phyloP scores from a whole-genome alignment of 805 yeast genomes.

The Metschnikowia arizonensis region DNA sequence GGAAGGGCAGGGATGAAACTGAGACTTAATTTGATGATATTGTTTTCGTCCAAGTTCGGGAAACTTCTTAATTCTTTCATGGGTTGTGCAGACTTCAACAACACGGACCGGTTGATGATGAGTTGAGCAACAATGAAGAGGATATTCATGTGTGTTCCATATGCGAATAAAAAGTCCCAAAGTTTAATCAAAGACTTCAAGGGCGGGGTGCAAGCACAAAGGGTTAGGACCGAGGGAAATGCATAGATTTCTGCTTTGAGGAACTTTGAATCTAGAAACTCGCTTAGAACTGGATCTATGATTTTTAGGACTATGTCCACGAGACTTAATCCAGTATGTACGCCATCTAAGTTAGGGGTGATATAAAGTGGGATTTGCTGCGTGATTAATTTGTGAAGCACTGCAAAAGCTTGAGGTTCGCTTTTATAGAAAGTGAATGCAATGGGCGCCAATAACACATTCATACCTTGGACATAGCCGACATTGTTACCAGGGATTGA shows the following conservation, averaged over 20 bases:
- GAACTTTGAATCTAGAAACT: slow-evolving; percentile 55
- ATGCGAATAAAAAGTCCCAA: slow-evolving; percentile 91
- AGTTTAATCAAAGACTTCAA: slow-evolving; percentile 65
- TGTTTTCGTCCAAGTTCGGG: slow-evolving; percentile 67
- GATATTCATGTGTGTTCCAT: slow-evolving; percentile 85
- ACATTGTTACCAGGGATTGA: slow-evolving; percentile 28
- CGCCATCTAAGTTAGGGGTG: slow-evolving; percentile 74
- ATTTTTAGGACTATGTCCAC: slow-evolving; percentile 70
- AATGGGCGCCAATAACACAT: slow-evolving; percentile 80
- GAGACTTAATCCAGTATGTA: slow-evolving; percentile 66
- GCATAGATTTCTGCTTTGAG: slow-evolving; percentile 85
- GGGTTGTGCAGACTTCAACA: slow-evolving; percentile 62
- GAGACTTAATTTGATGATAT: slow-evolving; percentile 71
- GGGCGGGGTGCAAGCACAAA: slow-evolving; percentile 88
- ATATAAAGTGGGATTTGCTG: slow-evolving; percentile 73
- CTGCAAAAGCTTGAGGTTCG: slow-evolving; percentile 80
- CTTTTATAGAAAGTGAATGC: slow-evolving; percentile 63
- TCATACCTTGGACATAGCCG: slow-evolving; percentile 88
- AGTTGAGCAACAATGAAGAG: slow-evolving; percentile 81
- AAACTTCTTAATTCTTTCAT: slow-evolving; percentile 71
- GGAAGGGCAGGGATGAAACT: slow-evolving; percentile 79
- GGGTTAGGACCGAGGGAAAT: slow-evolving; percentile 74
- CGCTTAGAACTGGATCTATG: slow-evolving; percentile 68
- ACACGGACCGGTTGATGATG: slow-evolving; percentile 57
- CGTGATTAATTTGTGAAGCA: slow-evolving; percentile 60